phyloP scores from a whole-genome alignment of 2,329 filamentous ascomycete genomes.

The Allantophomopsis cytisporea region DNA sequence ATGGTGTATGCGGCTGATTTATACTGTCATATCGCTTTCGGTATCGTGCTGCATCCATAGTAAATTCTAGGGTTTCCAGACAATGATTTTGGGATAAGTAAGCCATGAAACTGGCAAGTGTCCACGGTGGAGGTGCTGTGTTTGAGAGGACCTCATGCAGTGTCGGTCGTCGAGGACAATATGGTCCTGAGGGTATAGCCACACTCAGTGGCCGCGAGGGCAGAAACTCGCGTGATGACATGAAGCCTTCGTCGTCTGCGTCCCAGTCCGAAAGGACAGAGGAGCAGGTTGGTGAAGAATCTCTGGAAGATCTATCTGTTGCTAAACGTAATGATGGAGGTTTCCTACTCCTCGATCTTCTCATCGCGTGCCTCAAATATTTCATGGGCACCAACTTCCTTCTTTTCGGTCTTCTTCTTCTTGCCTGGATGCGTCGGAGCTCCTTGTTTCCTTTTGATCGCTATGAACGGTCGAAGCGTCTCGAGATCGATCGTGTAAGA shows the following conservation, averaged over 20 bases:
- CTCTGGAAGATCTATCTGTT: slow-evolving; percentile 11
- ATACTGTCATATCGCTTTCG: slow-evolving; percentile 31
- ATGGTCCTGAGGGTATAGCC: slow-evolving; percentile 25
- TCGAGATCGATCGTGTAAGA: no score
- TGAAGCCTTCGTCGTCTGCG: slow-evolving; percentile 33
- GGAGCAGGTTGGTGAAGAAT: slow-evolving; percentile 15
- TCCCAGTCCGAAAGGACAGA: slow-evolving; percentile 23
- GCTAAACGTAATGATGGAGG: slow-evolving; percentile 15
- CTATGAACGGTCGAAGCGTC: no score
- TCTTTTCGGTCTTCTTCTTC: no score
- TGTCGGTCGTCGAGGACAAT: slow-evolving; percentile 51
- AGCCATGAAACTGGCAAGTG: slow-evolving; percentile 84
- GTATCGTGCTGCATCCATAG: slow-evolving; percentile 84
- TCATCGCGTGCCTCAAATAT: slow-evolving; percentile 19
- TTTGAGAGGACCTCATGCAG: slow-evolving; percentile 82
- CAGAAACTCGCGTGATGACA: slow-evolving; percentile 28
- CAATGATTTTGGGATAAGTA: slow-evolving; percentile 97
- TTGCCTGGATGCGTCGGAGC: no score
- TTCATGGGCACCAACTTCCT: slow-evolving; percentile 9
- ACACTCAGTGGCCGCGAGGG: slow-evolving; percentile 32
- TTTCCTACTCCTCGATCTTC: slow-evolving; percentile 18
- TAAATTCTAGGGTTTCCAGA: slow-evolving; percentile 91
- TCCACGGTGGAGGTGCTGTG: slow-evolving; percentile 76
- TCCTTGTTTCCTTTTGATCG: no score
- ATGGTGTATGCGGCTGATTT: slow-evolving; percentile 27